Conservation (phyloP, 2,329 filamentous ascomycete genomes). For the Cylindrodendrum hubeiense region DNA sequence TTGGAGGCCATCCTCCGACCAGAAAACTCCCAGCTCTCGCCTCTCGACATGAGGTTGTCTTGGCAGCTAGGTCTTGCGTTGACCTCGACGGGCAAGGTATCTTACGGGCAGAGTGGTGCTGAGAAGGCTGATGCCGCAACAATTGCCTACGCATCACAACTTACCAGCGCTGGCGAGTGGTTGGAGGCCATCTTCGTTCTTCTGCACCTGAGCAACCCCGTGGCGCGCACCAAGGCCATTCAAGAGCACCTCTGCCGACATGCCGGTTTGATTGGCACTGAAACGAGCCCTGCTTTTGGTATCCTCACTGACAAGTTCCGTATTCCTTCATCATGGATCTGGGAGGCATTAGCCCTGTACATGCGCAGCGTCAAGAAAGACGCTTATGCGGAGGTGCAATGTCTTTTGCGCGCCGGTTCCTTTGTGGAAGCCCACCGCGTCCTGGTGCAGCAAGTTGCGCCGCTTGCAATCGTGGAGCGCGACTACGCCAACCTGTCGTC, state of each 20-base stretch:
- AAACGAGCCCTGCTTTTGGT: slow-evolving; percentile 67
- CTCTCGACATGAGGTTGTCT: slow-evolving; percentile 79
- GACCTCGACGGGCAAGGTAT: slow-evolving; percentile 61
- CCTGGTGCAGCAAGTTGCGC: slow-evolving; percentile 84
- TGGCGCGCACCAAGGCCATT: slow-evolving; percentile 74
- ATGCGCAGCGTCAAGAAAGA: slow-evolving; percentile 81
- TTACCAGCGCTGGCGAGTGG: slow-evolving; percentile 75
- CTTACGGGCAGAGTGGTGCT: slow-evolving; percentile 65
- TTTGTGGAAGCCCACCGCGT: slow-evolving; percentile 87
- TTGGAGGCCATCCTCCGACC: slow-evolving; percentile 81
- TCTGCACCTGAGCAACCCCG: slow-evolving; percentile 75
- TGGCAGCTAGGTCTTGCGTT: slow-evolving; percentile 88
- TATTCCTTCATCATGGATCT: slow-evolving; percentile 84
- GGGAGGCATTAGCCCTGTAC: slow-evolving; percentile 86
- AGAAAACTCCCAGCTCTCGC: slow-evolving; percentile 80
- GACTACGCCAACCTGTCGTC: slow-evolving; percentile 78
- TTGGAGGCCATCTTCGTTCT: slow-evolving; percentile 81
- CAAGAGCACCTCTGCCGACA: slow-evolving; percentile 82
- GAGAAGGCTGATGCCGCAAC: slow-evolving; percentile 76
- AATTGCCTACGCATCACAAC: slow-evolving; percentile 72
- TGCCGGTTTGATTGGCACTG: slow-evolving; percentile 73
- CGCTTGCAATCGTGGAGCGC: slow-evolving; percentile 83
- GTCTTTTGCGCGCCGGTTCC: slow-evolving; percentile 81
- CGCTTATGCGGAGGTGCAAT: slow-evolving; percentile 78
- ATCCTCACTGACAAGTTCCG: slow-evolving; percentile 74